Evolutionary conservation across 768 basidiomycete genomes (phyloP).

Genomic region (Hydnomerulius pinastri): DNA sequence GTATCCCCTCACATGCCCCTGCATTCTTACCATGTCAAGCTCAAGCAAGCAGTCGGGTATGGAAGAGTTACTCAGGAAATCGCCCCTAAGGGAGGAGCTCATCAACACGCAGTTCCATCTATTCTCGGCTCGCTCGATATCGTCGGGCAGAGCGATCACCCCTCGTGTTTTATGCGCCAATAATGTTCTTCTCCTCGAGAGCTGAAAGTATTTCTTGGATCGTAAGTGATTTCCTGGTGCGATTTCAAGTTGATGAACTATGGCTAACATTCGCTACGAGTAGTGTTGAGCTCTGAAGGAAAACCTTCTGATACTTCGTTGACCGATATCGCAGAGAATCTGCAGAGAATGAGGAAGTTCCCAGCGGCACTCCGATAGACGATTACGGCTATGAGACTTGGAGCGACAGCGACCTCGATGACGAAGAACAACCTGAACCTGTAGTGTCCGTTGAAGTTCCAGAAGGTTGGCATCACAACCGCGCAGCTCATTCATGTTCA

Average conservation of each 20-base stretch:
- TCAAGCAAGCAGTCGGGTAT: slow-evolving; percentile 11
- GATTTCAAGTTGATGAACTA: too few relatives aligned
- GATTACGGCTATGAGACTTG: slow-evolving; percentile 34
- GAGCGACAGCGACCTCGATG: slow-evolving; percentile 36
- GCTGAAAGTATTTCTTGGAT: slow-evolving; percentile 27
- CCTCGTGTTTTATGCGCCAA: slow-evolving; percentile 32
- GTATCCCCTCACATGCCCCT: neutral
- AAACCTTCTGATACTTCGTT: slow-evolving; percentile 9
- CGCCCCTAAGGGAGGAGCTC: slow-evolving; percentile 29
- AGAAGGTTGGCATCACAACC: too few relatives aligned
- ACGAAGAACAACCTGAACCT: slow-evolving; percentile 11
- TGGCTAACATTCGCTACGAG: too few relatives aligned
- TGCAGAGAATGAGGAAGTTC: slow-evolving; percentile 8
- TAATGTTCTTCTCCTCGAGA: slow-evolving; percentile 24
- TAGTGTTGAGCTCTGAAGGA: slow-evolving; percentile 14
- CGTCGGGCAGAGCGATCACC: slow-evolving; percentile 8
- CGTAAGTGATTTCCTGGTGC: too few relatives aligned
- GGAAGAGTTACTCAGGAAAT: slow-evolving; percentile 24
- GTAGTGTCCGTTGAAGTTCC: neutral
- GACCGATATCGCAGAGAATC: slow-evolving; percentile 15
- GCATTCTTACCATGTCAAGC: slow-evolving; percentile 1
- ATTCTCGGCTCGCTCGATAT: slow-evolving; percentile 21
- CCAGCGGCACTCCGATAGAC: slow-evolving; percentile 4
- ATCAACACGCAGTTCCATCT: slow-evolving; percentile 34
- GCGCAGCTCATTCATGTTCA: too few relatives aligned